phyloP scores from a whole-genome alignment of 768 basidiomycete species.

The Suillus discolor region DNA sequence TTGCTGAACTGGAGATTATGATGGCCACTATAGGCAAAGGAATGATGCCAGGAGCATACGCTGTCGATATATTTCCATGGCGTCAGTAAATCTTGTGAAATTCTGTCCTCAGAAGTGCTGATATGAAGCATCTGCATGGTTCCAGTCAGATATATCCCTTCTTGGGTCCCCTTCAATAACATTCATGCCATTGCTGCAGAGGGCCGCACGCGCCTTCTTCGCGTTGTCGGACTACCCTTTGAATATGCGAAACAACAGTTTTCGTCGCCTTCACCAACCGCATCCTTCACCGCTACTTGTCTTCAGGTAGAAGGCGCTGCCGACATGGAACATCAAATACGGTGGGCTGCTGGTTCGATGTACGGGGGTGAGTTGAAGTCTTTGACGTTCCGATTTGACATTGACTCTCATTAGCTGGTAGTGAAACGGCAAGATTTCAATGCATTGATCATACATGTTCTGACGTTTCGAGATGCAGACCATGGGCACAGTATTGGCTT shows the following conservation, averaged over 20 bases:
- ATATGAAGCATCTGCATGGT: not conserved
- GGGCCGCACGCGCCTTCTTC: constrained; percentile 2
- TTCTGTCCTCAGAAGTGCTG: not conserved
- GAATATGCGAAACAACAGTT: constrained; percentile 8
- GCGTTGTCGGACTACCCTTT: constrained; percentile 4
- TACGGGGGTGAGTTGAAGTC: constrained; percentile 7
- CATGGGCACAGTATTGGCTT: constrained; percentile 3
- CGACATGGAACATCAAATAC: constrained; percentile 7
- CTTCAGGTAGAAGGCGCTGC: not conserved
- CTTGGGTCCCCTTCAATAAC: constrained; percentile 19
- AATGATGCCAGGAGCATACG: constrained; percentile 10
- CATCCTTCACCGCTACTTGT: constrained; percentile 6
- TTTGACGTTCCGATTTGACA: not conserved
- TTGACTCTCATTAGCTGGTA: constrained; percentile 2
- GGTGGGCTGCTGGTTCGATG: constrained; percentile 14
- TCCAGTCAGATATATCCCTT: constrained; percentile 24
- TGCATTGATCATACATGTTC: not conserved
- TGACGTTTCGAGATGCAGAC: constrained; percentile 2
- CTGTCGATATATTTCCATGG: constrained; percentile 7
- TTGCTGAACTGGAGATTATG: constrained; percentile 7
- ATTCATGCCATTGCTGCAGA: constrained; percentile 1
- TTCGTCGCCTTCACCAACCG: not conserved
- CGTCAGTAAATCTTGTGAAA: not conserved
- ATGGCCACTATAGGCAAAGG: constrained; percentile 1
- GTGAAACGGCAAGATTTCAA: constrained; percentile 4